phyloP scores from a whole-genome alignment of 805 yeast species.

The Candida quercuum region DNA sequence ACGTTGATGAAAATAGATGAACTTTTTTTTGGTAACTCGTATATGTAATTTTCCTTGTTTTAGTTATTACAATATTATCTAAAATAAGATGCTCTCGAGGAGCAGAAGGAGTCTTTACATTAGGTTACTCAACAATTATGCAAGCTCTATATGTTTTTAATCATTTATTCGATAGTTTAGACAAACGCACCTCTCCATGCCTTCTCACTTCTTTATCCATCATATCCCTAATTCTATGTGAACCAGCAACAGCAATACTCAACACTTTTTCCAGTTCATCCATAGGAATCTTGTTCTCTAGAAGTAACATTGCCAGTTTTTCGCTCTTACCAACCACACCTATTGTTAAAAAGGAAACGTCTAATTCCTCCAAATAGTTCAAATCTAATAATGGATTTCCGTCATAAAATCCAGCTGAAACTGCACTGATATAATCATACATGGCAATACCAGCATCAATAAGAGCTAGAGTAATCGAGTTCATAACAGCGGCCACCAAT shows the following conservation, averaged over 20 bases:
- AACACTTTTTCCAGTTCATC: constrained; percentile 73
- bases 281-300: constrained; percentile 82
- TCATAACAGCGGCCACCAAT: constrained; percentile 67
- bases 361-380: constrained; percentile 76
- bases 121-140: background rate
- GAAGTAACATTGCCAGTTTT: constrained; percentile 65
- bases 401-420: constrained; percentile 76
- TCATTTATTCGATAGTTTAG: constrained; percentile 31
- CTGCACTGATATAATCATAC: constrained; percentile 83
- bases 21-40: too few species aligned
- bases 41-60: background rate
- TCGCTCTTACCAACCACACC: constrained; percentile 83
- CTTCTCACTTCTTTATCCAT: constrained; percentile 83
- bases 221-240: constrained; percentile 71
- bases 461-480: constrained; percentile 83
- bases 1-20: too few species aligned
- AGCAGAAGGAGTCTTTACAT: too few species aligned
- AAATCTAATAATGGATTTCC: constrained; percentile 77
- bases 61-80: background rate
- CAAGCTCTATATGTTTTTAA: too few species aligned
- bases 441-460: constrained; percentile 94
- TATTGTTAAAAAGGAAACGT: constrained; percentile 73
- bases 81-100: too few species aligned
- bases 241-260: constrained; percentile 82
- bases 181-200: constrained; percentile 58